Conservation (phyloP, 805 yeast genomes). For the Spathaspora sp. region DNA sequence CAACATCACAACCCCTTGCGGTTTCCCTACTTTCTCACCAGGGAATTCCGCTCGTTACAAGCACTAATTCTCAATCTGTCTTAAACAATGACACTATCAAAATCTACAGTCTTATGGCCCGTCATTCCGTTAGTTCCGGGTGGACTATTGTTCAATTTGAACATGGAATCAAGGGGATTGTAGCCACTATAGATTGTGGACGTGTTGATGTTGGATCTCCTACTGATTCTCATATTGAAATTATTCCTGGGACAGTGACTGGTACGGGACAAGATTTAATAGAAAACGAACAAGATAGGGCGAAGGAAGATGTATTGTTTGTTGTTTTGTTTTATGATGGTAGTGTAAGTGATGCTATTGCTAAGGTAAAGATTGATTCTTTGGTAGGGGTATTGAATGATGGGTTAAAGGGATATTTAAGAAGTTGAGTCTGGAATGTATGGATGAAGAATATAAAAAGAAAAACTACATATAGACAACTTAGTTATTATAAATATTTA, state of each 20-base stretch:
- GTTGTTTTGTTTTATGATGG: conserved; percentile 29
- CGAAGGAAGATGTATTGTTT: conserved; percentile 12
- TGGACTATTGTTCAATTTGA: conserved; percentile 33
- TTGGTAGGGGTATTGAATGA: conserved; percentile 23
- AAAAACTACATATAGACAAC: neutral
- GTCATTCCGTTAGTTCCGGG: conserved; percentile 13
- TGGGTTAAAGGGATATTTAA: conserved; percentile 31
- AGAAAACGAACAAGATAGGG: conserved; percentile 3
- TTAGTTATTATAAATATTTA: neutral
- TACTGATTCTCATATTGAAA: conserved; percentile 1
- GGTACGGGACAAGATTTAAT: neutral
- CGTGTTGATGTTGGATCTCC: neutral
- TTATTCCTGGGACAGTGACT: conserved; percentile 1
- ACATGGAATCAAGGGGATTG: conserved; percentile 13
- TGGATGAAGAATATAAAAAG: no score
- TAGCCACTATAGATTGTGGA: neutral
- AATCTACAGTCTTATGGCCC: conserved; percentile 33
- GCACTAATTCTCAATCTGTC: conserved; percentile 7
- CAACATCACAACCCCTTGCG: neutral
- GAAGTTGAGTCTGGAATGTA: neutral
- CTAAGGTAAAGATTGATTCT: conserved; percentile 34
- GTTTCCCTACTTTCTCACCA: conserved; percentile 31
- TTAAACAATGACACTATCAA: conserved; percentile 26
- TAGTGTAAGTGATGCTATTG: conserved; percentile 25
- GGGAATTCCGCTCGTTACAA: conserved; percentile 38